Conservation (phyloP, 805 yeast species). For the Metschnikowia corniflorae region DNA sequence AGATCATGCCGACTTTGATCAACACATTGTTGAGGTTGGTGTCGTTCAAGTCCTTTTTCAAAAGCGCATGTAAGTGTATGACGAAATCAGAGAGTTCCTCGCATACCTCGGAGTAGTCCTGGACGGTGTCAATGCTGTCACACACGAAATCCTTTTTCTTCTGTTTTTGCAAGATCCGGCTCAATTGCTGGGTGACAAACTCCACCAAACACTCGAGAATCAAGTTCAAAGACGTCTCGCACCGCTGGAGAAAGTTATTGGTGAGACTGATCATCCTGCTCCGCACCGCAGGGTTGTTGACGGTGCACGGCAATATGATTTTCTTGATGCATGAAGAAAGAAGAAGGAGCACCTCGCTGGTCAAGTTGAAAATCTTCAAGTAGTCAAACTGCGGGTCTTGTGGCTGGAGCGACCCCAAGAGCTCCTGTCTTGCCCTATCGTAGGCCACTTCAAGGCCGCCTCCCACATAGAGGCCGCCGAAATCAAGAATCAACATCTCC, state of each 20-base stretch:
- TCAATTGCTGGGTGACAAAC: constrained; percentile 49
- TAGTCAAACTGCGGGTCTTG: constrained; percentile 42
- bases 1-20: constrained; percentile 52
- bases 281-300: constrained; percentile 53
- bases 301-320: constrained; percentile 71
- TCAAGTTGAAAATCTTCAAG: constrained; percentile 46
- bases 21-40: constrained; percentile 50
- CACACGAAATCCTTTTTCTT: constrained; percentile 66
- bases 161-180: constrained; percentile 53
- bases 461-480: constrained; percentile 73
- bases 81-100: constrained; percentile 57
- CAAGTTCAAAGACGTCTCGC: constrained; percentile 64
- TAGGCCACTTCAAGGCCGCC: constrained; percentile 71
- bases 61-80: constrained; percentile 36
- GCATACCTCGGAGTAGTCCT: constrained; percentile 69
- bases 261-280: constrained; percentile 58
- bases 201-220: constrained; percentile 59
- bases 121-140: constrained; percentile 37
- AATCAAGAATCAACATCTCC: constrained; percentile 61
- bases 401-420: constrained; percentile 21
- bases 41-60: constrained; percentile 33
- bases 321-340: constrained; percentile 71
- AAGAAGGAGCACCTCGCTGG: constrained; percentile 60
- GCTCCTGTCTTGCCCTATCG: constrained; percentile 38
- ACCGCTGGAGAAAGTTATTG: constrained; percentile 54